A percentile compares a stretch with the other conserved stretches of the same genome.
phyloP scores from a whole-genome alignment of 106 monocot species.

The Dendrobium officinale region DNA sequence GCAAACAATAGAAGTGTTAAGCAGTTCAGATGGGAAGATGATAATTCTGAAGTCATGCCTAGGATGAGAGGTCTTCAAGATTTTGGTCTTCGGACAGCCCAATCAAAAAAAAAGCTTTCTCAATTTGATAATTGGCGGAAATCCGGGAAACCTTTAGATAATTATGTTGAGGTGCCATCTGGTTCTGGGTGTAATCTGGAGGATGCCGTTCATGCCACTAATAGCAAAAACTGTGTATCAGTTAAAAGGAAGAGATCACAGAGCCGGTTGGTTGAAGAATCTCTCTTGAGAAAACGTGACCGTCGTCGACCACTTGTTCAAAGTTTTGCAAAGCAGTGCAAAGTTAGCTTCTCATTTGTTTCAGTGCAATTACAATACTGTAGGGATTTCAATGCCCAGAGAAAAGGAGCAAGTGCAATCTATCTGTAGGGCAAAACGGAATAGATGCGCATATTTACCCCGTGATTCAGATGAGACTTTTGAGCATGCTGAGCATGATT shows the following conservation, averaged over 20 bases:
- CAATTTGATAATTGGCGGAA: slow-evolving; percentile 23
- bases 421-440: slow-evolving; percentile 26
- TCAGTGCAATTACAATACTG: slow-evolving; percentile 10
- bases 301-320: slow-evolving; percentile 58
- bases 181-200: slow-evolving; percentile 12
- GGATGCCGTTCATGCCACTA: slow-evolving; percentile 17
- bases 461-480: slow-evolving; percentile 34
- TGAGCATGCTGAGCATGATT: slow-evolving; percentile 32
- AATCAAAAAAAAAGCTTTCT: slow-evolving; percentile 47
- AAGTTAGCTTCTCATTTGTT: slow-evolving; percentile 33
- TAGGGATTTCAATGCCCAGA: slow-evolving; percentile 6
- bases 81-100: slow-evolving; percentile 55
- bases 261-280: slow-evolving; percentile 37
- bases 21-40: slow-evolving; percentile 27
- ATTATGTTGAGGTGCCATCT: slow-evolving; percentile 18
- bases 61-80: slow-evolving; percentile 63
- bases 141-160: slow-evolving; percentile 16
- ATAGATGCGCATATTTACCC: slow-evolving; percentile 22
- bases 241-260: slow-evolving; percentile 53
- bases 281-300: slow-evolving; percentile 56
- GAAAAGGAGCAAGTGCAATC: slow-evolving; percentile 18
- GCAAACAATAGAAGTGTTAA: slow-evolving; percentile 19
- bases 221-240: slow-evolving; percentile 18
- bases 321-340: slow-evolving; percentile 74
- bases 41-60: slow-evolving; percentile 29